Base-by-base conservation (phyloP, 306 rosid genomes). In the Lathyrus tuberosus region DNA sequence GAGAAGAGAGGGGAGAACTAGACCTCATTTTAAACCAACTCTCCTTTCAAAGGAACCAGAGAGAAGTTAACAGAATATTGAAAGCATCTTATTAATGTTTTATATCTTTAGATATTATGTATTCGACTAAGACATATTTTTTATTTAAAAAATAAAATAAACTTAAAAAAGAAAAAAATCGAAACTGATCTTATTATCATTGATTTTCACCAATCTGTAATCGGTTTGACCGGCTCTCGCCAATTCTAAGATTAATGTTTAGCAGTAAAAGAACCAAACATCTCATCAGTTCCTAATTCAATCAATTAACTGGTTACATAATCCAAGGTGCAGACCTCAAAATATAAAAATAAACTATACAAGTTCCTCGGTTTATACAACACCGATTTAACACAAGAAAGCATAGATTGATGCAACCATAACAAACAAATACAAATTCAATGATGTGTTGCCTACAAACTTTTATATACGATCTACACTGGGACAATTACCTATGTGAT, bases 391-490 rank as follows among this genome's bases (percentile, higher is more conserved):
- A 26, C 18, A 57, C 54, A 17, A 6, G 63, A 26, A 44, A 69
- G n/a, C 37, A 11, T 5, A 35, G 17, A 76, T 62, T 14, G 10
- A 61, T 67, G 42, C 62, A 77, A 69, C 48, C 57, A 28, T 65
- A 63, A 24, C 26, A 24, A 42, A 67, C 61, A 75, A 67, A 67
- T 65, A 75, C 73, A 78, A 59, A 56, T 43, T 53, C 58, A 63
- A 59, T 51, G 49, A 49, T 71, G 64, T 63, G 33, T 53, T 65
- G 71, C 62, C 51, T 59, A 72, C 78, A 85, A 81, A 81, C 65
- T 31, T 78, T 24, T 81, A 22, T 57, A 72, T 65, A 65, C 13
- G 43, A 69, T 56, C 69, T 61, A 81, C 76, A 73, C 61, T 61
- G 62, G 74, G 28, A 38, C 26, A 60, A 44, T 46, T 16, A 67